Evolutionary conservation across 208 protist species (phyloP).

Genomic region (Naegleria lovaniensis): DNA sequence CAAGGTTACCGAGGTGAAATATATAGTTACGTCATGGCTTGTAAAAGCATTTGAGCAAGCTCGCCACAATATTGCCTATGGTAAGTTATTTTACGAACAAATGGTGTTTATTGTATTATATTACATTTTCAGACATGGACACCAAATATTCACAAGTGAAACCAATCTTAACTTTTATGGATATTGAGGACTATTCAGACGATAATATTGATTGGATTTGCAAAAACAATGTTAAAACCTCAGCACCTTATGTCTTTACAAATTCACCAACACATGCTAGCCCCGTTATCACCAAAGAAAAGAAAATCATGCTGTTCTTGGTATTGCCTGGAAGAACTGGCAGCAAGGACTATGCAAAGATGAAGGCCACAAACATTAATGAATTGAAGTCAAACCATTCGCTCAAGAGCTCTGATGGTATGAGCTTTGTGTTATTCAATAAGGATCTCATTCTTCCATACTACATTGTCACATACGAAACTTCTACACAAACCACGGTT

Average conservation of each 20-base stretch:
- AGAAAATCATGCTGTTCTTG: not conserved
- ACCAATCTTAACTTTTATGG: not conserved
- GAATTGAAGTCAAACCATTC: not conserved
- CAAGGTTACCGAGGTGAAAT: not conserved
- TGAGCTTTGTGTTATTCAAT: not conserved
- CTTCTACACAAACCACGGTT: not conserved
- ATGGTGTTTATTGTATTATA: no score
- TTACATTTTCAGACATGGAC: no score
- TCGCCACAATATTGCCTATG: not conserved
- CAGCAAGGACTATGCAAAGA: not conserved
- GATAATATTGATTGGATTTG: slow-evolving; percentile 15
- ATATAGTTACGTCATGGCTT: not conserved
- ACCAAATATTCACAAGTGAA: not conserved
- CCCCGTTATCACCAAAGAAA: not conserved
- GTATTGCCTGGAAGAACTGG: not conserved
- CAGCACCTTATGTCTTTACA: not conserved
- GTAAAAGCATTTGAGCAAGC: not conserved
- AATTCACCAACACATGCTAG: not conserved
- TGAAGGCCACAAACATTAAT: not conserved
- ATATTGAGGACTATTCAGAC: not conserved
- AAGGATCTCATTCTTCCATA: not conserved
- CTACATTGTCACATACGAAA: not conserved
- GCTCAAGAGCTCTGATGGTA: not conserved
- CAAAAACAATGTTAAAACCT: not conserved
- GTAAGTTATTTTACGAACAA: no score